Evolutionary conservation across 139 green algal species (phyloP), one percentile per base, ranked within the genome.

Genomic region (Dunaliella primolecta): DNA sequence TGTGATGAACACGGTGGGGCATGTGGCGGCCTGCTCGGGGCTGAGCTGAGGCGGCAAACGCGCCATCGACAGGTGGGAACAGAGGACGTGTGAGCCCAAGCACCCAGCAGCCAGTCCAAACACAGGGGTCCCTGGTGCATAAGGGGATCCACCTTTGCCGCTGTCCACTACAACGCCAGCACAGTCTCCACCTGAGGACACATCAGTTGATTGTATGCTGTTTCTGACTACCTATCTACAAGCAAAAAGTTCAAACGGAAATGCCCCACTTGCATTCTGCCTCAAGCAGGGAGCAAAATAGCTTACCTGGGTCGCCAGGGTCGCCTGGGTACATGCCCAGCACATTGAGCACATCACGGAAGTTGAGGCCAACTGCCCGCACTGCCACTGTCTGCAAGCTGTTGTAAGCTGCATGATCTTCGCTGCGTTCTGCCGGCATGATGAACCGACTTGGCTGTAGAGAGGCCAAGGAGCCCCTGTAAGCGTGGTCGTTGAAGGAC

Each of bases 81-180:
- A 91, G 21, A 90, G 33, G 1, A 97, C 94, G 56, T 95, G 89
- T 3, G 91, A 93, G 81, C 93, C 95, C 33, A 97, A 87, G 86
- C 89, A 92, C 27, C 94, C 95, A 25, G 78, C 85, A 0, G 95
- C 95, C 35, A 98, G 87, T 32, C 95, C 95, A 90, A 97, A 97
- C 56, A 97, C 95, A 0, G 92, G 78, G 0, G 93, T 84, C 29
- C 95, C 95, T 64, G 87, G 25, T 35, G 72, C 32, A 36, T 25
- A n/a, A 81, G 27, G 32, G 1, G 46, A 29, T 2, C 30, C 78
- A 7, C 75, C 11, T 7, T 25, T 57, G 21, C 23, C 70, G 27
- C 35, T 75, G 35, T 34, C 38, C 1, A 91, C 75, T 33, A 94
- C 89, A 57, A 94, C 86, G 0, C 91, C 91, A 56, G 91, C 83